Base-by-base conservation (phyloP, 1,284 basidiomycete species). In the Fomitiporia mediterranea region DNA sequence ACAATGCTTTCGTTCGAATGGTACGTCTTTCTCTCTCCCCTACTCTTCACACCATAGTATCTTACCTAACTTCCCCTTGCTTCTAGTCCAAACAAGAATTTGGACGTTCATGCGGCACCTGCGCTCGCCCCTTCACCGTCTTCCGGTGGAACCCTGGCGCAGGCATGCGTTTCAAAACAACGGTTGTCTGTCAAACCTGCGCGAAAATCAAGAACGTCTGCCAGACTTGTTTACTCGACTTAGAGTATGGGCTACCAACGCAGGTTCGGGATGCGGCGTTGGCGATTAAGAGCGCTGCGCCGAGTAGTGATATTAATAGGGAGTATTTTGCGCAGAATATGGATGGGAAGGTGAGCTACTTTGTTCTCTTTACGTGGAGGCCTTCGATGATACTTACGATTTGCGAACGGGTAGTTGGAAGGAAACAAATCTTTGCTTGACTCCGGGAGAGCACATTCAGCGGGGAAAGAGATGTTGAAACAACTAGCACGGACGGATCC, bases 131-230 rank as follows among this genome's bases (percentile, higher is more conserved):
- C 4, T 98, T 97, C 74, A 98, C 95, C 53, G 91, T 98, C 63
- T 99, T 99, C 72, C 87, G 94, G 46, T 99, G 97, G 97, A 96
- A 98, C 66, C 95, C 97, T 1, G 97, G 97, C 51, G 75, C 82
- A 13, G 96, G 94, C 40, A 89, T 86, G 68, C 86, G 97, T 39
- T 97, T 86, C 83, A 99, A 99, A 77, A 92, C 94, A 64, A 99
- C 97, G 3, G 96, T 98, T 61, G 88, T 99, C 62, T 99, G 97
- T 73, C 94, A 97, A 69, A 98, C 97, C 0, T 99, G 97, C 66
- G 92, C 96, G 37, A 99, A 98, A 77, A 89, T 98, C 65, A 98
- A 98, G 79, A 98, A 99, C 67, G 91, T 97, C 40, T 99, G 97
- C 74, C 97, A 99, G 74, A 98, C 95, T 0, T 99, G 97, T 70